Percentiles rank a stretch among this genome's conserved stretches.
These are phyloP conservation scores for Lophium mytilinum DNA, from an alignment of 495 filamentous ascomycete genomes.

Conservation along the genomic window DNA sequence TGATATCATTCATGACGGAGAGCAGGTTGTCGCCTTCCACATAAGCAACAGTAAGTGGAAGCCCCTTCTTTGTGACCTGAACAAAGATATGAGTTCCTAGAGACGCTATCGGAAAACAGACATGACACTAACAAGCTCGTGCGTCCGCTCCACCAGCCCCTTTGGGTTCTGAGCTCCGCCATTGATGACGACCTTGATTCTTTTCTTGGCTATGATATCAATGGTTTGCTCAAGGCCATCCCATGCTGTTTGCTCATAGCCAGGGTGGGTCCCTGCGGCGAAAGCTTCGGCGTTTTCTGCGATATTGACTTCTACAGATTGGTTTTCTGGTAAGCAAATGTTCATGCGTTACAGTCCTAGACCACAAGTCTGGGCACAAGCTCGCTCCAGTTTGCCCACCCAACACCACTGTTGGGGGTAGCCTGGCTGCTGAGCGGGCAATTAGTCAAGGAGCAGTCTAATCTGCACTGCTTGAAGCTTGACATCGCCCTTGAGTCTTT, in stretches of 20 bases:
- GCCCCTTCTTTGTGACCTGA: constrained; percentile 18
- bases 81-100: neutral
- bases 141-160: constrained; percentile 28
- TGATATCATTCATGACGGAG: constrained; percentile 14
- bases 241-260: constrained; percentile 40
- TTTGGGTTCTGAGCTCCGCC: constrained; percentile 29
- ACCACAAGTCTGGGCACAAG: neutral
- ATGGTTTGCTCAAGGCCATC: constrained; percentile 40
- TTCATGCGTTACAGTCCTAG: no score
- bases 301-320: constrained; percentile 37
- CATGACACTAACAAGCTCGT: constrained; percentile 29
- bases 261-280: constrained; percentile 33
- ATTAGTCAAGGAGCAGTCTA: no score
- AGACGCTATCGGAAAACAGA: neutral
- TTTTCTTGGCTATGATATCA: constrained; percentile 32
- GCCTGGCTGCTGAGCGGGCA: no score
- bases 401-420: no score
- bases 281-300: constrained; percentile 40
- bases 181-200: constrained; percentile 32
- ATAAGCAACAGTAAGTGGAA: constrained; percentile 14
- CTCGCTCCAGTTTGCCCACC: no score
- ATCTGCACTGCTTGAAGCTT: no score
- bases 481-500: no score
- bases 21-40: constrained; percentile 16
- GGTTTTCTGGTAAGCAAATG: no score